Conservation (phyloP, 1,284 basidiomycete genomes). For the Cutaneotrichosporon sp. region DNA sequence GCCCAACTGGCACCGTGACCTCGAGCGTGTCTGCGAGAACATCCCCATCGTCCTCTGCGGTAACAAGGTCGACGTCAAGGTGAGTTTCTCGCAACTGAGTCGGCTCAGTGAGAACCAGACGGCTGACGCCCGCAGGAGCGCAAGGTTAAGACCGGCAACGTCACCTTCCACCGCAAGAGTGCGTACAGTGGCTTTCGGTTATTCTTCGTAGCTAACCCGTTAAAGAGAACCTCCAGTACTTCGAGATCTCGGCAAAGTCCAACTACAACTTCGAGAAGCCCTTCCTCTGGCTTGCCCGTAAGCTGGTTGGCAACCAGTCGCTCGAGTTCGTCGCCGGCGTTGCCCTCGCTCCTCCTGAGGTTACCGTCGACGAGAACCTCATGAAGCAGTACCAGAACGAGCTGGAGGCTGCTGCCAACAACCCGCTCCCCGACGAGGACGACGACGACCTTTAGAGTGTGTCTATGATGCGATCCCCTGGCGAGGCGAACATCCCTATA, state of each 20-base stretch:
- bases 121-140: slow-evolving; percentile 65
- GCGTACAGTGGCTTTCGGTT: too few species aligned
- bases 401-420: slow-evolving; percentile 60
- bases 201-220: too few species aligned
- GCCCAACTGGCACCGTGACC: slow-evolving; percentile 99
- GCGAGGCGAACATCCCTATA: slow-evolving; percentile 4
- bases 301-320: slow-evolving; percentile 84
- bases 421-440: slow-evolving; percentile 51
- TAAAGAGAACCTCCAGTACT: slow-evolving; percentile 95
- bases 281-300: slow-evolving; percentile 98
- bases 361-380: slow-evolving; percentile 66
- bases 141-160: slow-evolving; percentile 97
- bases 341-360: slow-evolving; percentile 91
- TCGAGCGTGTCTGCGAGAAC: slow-evolving; percentile 71
- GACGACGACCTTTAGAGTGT: slow-evolving; percentile 45
- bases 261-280: slow-evolving; percentile 99
- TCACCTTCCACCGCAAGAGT: slow-evolving; percentile 99
- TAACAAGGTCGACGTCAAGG: slow-evolving; percentile 99
- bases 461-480: slow-evolving; percentile 4
- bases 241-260: slow-evolving; percentile 98
- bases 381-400: slow-evolving; percentile 79
- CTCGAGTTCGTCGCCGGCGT: slow-evolving; percentile 97
- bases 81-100: too few species aligned
- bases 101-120: not conserved
- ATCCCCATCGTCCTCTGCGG: slow-evolving; percentile 90